Evolutionary conservation across 2,329 filamentous ascomycete genomes (phyloP), one percentile per base, ranked within the genome.

Genomic region (Escovopsis sp.): DNA sequence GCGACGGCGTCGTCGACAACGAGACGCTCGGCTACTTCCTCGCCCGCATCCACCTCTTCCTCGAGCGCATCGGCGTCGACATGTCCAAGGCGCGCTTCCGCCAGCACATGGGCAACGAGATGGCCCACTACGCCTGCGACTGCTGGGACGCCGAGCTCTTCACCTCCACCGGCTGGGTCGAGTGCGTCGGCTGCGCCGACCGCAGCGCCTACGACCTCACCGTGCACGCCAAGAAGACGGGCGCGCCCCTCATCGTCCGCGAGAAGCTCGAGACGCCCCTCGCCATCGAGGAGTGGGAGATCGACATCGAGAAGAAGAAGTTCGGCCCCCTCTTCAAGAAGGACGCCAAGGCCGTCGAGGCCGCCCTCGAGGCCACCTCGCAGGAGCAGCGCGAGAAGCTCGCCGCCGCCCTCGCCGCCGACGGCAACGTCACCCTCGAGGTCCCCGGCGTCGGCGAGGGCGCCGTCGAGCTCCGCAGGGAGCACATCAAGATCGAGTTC

Each of bases 21-120:
- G 88, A 98, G 71, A 98, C 91, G 1, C 74, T 98, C 36, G 91
- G 91, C 47, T 98, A 98, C 69, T 98, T 98, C 71, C 68, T 98
- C 39, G 91, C 86, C 36, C 80, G 91, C 43, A 95, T 98, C 55
- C 81, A 91, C 58, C 75, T 85, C 34, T 98, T 96, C 74, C 72
- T 96, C 51, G 63, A 82, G 56, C 87, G 81, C 64, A 81, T 98
- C 51, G 91, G 91, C 57, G 72, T 94, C 38, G 89, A 96, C 59
- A 70, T 77, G 58, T 74, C 68, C 50, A 98, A 96, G 71, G 75
- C 96, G 53, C 83, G 91, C 41, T 96, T 96, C 74, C 79, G 91
- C 56, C 91, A 98, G 65, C 91, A 98, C 66, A 95, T 98, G 88
- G 66, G 66, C 45, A 76, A 76, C 53, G 72, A 76, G 56, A 76